Percentiles rank a stretch among this genome's conserved stretches.
These are phyloP conservation scores for Malassezia sympodialis DNA, from an alignment of 1,284 basidiomycete genomes.

Conservation along the genomic window DNA sequence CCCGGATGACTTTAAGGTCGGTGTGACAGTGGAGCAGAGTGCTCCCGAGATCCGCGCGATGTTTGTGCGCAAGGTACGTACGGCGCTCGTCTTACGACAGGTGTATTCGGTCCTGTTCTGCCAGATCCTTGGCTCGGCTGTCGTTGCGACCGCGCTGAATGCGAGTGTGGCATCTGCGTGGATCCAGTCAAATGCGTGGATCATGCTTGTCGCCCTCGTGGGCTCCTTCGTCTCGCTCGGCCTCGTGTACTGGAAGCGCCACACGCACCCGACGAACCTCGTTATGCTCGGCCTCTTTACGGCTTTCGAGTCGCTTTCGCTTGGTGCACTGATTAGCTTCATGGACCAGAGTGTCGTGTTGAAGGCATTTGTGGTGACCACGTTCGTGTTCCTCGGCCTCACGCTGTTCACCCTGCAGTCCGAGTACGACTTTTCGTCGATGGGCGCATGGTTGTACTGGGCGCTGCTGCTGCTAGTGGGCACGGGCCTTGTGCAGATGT, in stretches of 20 bases:
- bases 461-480: constrained; percentile 49
- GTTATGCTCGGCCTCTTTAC: constrained; percentile 58
- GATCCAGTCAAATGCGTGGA: constrained; percentile 36
- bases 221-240: constrained; percentile 65
- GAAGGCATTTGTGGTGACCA: constrained; percentile 73
- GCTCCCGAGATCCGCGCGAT: constrained; percentile 39
- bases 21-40: constrained; percentile 43
- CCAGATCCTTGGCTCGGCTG: constrained; percentile 39
- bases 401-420: constrained; percentile 68
- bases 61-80: constrained; percentile 34
- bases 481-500: constrained; percentile 58
- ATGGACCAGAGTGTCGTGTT: constrained; percentile 67
- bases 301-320: constrained; percentile 47
- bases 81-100: neutral
- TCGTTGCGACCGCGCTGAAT: constrained; percentile 30
- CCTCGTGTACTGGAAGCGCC: constrained; percentile 74
- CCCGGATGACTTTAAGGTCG: constrained; percentile 43
- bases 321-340: constrained; percentile 68
- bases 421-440: constrained; percentile 62
- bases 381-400: constrained; percentile 74
- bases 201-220: constrained; percentile 56
- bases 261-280: constrained; percentile 70
- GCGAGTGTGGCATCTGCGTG: constrained; percentile 23
- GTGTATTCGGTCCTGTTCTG: constrained; percentile 37
- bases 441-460: constrained; percentile 73